Conservation (phyloP, 2,329 filamentous ascomycete genomes). For the Rosellinia necatrix region DNA sequence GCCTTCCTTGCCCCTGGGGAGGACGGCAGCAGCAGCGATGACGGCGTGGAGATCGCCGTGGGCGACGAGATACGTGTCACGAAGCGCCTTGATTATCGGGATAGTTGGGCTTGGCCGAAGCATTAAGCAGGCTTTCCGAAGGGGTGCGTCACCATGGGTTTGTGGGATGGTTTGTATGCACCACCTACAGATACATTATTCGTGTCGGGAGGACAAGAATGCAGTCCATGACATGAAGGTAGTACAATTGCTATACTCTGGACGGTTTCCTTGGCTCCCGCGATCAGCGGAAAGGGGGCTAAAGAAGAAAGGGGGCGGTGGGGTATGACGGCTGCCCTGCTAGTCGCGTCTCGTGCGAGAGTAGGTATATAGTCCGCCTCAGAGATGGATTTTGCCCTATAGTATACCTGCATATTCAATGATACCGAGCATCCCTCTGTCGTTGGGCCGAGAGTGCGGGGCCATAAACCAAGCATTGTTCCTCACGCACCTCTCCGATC, state of each 20-base stretch:
- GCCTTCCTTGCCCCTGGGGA: conserved; percentile 56
- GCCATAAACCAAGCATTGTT: conserved; percentile 3
- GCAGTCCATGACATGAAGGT: too few species aligned
- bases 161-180: background rate
- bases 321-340: background rate
- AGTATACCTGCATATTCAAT: too few species aligned
- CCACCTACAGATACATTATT: too few species aligned
- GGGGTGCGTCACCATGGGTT: background rate
- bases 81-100: conserved; percentile 54
- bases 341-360: background rate
- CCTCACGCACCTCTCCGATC: conserved; percentile 15
- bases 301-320: background rate
- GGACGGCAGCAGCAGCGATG: conserved; percentile 19
- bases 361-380: background rate
- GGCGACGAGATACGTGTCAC: conserved; percentile 62
- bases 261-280: too few species aligned
- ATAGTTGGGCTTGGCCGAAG: conserved; percentile 57
- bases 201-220: too few species aligned
- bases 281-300: too few species aligned
- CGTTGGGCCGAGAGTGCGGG: conserved; percentile 6
- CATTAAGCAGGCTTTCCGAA: conserved; percentile 10
- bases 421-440: too few species aligned
- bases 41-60: conserved; percentile 48
- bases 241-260: too few species aligned
- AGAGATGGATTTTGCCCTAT: too few species aligned